Percentiles rank a stretch among this genome's conserved stretches.
These are phyloP conservation scores for Stereum hirsutum DNA, from an alignment of 1,284 basidiomycete genomes.

Conservation along the genomic window DNA sequence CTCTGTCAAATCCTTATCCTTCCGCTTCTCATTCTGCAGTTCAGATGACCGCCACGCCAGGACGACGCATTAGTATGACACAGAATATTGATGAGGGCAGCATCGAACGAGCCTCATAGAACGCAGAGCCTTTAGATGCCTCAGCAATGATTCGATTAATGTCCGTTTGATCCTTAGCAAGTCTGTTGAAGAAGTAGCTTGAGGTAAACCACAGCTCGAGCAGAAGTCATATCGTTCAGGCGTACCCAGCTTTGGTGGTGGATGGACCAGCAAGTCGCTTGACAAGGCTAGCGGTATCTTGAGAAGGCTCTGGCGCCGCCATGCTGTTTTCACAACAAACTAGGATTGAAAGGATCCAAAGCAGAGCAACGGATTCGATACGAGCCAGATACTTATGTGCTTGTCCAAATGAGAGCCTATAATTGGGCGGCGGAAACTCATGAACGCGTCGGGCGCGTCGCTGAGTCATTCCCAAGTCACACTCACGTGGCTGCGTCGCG, in stretches of 20 bases:
- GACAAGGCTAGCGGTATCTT: constrained; percentile 58
- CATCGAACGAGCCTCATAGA: constrained; percentile 53
- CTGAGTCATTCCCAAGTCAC: too few relatives aligned
- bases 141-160: constrained; percentile 76
- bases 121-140: constrained; percentile 76
- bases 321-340: too few relatives aligned
- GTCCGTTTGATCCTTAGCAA: constrained; percentile 70
- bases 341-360: too few relatives aligned
- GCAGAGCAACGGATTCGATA: too few relatives aligned
- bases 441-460: too few relatives aligned
- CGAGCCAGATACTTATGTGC: too few relatives aligned
- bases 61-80: neutral
- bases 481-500: too few relatives aligned
- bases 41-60: neutral
- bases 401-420: too few relatives aligned
- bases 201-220: neutral
- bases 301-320: constrained; percentile 28
- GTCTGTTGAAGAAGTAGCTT: constrained; percentile 25
- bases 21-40: constrained; percentile 80
- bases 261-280: constrained; percentile 71
- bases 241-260: constrained; percentile 68
- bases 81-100: constrained; percentile 1
- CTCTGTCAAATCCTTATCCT: constrained; percentile 72
- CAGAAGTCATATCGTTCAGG: constrained; percentile 7
- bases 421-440: too few relatives aligned